A percentile compares a stretch with the other conserved stretches of the same genome.
Evolutionary conservation across 2,329 filamentous ascomycete species (phyloP).

Genomic region (Thielaviopsis musarum): DNA sequence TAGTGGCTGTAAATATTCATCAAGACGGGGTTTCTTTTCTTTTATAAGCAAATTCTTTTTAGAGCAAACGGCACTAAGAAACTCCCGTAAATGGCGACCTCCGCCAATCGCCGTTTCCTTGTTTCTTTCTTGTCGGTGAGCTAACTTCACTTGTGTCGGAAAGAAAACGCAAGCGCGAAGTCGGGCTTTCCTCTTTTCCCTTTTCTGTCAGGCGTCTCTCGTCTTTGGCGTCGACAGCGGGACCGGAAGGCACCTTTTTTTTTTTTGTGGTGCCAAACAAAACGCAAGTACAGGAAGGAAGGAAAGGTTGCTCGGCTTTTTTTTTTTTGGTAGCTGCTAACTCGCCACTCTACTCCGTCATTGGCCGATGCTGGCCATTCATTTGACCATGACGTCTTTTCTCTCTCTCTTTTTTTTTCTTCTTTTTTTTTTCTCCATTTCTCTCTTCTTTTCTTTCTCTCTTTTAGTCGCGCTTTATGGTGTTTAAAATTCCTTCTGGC

Average conservation of each 20-base stretch:
- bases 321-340: background rate
- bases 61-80: background rate
- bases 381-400: background rate
- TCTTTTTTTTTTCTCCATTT: background rate
- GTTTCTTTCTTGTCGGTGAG: background rate
- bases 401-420: background rate
- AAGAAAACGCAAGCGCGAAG: background rate
- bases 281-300: too few species aligned
- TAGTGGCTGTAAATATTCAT: background rate
- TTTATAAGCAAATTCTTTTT: background rate
- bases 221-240: background rate
- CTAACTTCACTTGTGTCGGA: background rate
- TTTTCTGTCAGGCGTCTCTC: background rate
- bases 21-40: background rate
- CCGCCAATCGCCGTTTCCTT: background rate
- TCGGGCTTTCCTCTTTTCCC: background rate
- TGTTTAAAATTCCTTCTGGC: background rate
- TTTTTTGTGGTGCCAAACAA: too few species aligned
- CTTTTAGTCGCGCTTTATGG: background rate
- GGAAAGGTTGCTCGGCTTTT: background rate
- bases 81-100: background rate
- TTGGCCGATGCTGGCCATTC: background rate
- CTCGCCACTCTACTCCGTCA: background rate
- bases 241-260: background rate
- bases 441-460: background rate